phyloP scores from a whole-genome alignment of 2,329 filamentous ascomycete species.

The Pseudogymnoascus verrucosus region DNA sequence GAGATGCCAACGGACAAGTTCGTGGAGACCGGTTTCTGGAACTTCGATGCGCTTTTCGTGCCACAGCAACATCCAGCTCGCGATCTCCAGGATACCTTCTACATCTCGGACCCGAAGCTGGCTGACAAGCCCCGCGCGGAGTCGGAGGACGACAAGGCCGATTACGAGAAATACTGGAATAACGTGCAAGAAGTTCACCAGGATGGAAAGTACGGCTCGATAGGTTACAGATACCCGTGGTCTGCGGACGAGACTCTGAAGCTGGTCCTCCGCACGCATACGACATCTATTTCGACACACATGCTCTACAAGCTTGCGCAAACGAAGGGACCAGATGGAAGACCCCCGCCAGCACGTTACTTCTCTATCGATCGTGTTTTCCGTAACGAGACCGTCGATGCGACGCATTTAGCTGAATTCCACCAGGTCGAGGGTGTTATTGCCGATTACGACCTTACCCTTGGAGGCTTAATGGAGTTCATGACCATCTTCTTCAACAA shows the following conservation, averaged over 20 bases:
- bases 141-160: constrained; percentile 46
- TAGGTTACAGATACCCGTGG: constrained; percentile 96
- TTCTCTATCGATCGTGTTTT: constrained; percentile 99
- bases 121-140: constrained; percentile 61
- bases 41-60: constrained; percentile 94
- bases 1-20: constrained; percentile 95
- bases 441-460: constrained; percentile 86
- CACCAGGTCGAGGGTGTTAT: constrained; percentile 99
- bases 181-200: constrained; percentile 84
- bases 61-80: constrained; percentile 96
- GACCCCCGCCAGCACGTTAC: constrained; percentile 68
- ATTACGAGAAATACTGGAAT: constrained; percentile 82
- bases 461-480: constrained; percentile 89
- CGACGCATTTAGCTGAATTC: constrained; percentile 94
- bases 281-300: constrained; percentile 82
- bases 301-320: constrained; percentile 86
- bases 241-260: constrained; percentile 75
- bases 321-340: constrained; percentile 64
- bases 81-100: constrained; percentile 97
- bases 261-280: constrained; percentile 91
- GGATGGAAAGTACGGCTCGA: constrained; percentile 84
- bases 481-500: constrained; percentile 94
- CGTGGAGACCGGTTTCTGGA: constrained; percentile 98
- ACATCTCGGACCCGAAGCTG: constrained; percentile 78
- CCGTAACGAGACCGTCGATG: constrained; percentile 94